These are phyloP conservation scores for Geosmithia putterillii DNA, from an alignment of 2,329 filamentous ascomycete genomes.

Conservation along the genomic window DNA sequence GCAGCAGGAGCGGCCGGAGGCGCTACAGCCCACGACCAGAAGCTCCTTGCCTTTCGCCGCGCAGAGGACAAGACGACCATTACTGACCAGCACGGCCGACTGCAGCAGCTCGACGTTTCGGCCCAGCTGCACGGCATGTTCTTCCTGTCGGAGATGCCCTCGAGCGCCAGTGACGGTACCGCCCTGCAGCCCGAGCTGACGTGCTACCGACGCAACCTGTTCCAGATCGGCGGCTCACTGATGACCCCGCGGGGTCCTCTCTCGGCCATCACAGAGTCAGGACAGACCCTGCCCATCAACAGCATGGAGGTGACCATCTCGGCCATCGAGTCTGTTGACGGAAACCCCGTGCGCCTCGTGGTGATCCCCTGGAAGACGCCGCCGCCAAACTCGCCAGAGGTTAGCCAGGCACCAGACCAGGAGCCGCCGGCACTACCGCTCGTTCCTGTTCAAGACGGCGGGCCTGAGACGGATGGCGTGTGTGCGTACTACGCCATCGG, in stretches of 20 bases:
- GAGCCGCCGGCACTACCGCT: slow-evolving; percentile 77
- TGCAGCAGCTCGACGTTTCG: slow-evolving; percentile 48
- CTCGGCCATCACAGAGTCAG: slow-evolving; percentile 72
- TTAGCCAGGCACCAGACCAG: slow-evolving; percentile 57
- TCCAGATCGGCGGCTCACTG: slow-evolving; percentile 87
- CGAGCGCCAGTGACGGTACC: slow-evolving; percentile 44
- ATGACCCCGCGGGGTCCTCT: slow-evolving; percentile 67
- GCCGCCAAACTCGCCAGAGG: slow-evolving; percentile 61
- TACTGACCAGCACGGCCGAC: slow-evolving; percentile 44
- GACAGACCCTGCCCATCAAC: slow-evolving; percentile 71
- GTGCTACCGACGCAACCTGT: slow-evolving; percentile 90
- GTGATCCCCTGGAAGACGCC: slow-evolving; percentile 98
- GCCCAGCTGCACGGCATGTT: slow-evolving; percentile 84
- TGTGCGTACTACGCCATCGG: slow-evolving; percentile 86
- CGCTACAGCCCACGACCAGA: slow-evolving; percentile 44
- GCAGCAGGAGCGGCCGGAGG: too few relatives aligned
- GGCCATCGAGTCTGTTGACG: slow-evolving; percentile 89
- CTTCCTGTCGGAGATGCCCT: slow-evolving; percentile 70
- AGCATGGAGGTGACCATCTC: slow-evolving; percentile 81
- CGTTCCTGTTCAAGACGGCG: slow-evolving; percentile 48
- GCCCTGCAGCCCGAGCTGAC: slow-evolving; percentile 70
- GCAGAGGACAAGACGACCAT: slow-evolving; percentile 47
- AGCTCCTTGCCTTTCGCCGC: slow-evolving; percentile 45
- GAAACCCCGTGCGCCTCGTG: slow-evolving; percentile 83
- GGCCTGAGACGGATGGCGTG: slow-evolving; percentile 52